Evolutionary conservation across 768 basidiomycete genomes (phyloP), one percentile per base, ranked within the genome.

Genomic region (Boletus reticuloceps): DNA sequence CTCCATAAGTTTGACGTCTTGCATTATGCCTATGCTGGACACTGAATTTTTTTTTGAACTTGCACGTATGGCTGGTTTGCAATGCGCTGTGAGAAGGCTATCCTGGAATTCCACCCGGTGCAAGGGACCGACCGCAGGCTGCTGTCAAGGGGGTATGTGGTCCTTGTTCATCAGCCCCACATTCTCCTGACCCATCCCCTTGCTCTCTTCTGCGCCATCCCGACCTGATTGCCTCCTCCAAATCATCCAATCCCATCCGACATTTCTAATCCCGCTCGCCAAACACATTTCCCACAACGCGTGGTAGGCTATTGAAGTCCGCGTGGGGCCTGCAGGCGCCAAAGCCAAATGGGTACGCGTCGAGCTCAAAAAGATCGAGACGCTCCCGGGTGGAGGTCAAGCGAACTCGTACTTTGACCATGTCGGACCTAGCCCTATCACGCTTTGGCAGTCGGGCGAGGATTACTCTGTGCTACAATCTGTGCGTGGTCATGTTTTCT

Each of bases 291-390:
- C 22, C 54, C 39, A 20, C 43, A 6, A 34, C 32, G 38, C 40
- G n/a, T 45, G 43, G 2, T 51, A 94, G 91, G 86, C 91, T 19
- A 82, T 98, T 49, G 94, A 98, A 70, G 81, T 98, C 13, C 85
- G 94, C 17, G 78, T 86, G 6, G 86, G 84, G 0, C 75, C 77
- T 3, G 80, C 84, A 58, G 88, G 89, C 16, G 82, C 91, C 67
- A 94, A 93, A 75, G 91, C 91, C 27, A 91, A 93, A 72, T 96
- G 91, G 87, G 87, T 98, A 25, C 84, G 88, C 59, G 84, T 97
- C 56, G 94, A 96, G 73, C 79, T 97, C 68, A 84, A 91, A 61
- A 94, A 94, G 76, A 83, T 95, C 41, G 95, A 98, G 72, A 87
- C 82, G 5, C 79, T 89, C 44, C 90, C 88, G 2, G 84, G 84